A percentile compares a stretch with the other conserved stretches of the same genome.
Evolutionary conservation across 306 rosid genomes (phyloP).

Genomic region (Cucurbita pepo): DNA sequence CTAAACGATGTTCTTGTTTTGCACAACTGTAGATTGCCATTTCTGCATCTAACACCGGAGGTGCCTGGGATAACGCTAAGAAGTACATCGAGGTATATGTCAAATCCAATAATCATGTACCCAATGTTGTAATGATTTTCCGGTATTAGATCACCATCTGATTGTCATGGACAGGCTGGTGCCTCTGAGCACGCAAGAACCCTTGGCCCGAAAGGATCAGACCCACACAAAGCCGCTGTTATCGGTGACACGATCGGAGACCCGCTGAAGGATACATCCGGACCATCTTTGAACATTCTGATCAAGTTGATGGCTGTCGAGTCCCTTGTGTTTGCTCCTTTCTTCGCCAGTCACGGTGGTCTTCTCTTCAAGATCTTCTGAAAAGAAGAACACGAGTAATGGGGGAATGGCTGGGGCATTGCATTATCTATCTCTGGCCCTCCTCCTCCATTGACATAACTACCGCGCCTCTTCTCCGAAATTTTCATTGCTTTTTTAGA

Average conservation of each 20-base stretch:
- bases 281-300: constrained; percentile 94
- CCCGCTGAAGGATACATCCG: constrained; percentile 92
- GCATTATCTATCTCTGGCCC: neutral
- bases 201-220: constrained; percentile 93
- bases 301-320: constrained; percentile 96
- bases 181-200: constrained; percentile 77
- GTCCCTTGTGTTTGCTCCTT: constrained; percentile 88
- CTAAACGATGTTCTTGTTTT: neutral
- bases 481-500: neutral
- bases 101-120: neutral
- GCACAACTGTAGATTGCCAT: constrained; percentile 49
- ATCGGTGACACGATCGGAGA: constrained; percentile 98
- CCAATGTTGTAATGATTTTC: neutral
- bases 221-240: constrained; percentile 84
- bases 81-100: constrained; percentile 77
- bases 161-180: constrained; percentile 42
- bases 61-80: constrained; percentile 99
- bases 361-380: constrained; percentile 70
- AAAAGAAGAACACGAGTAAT: neutral
- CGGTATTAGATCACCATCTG: neutral
- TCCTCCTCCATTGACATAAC: neutral
- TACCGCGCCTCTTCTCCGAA: neutral
- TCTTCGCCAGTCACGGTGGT: constrained; percentile 93
- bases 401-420: neutral
- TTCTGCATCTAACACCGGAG: constrained; percentile 98